phyloP scores from a whole-genome alignment of 1,139 yeast genomes.

The Yamadazyma sp. region DNA sequence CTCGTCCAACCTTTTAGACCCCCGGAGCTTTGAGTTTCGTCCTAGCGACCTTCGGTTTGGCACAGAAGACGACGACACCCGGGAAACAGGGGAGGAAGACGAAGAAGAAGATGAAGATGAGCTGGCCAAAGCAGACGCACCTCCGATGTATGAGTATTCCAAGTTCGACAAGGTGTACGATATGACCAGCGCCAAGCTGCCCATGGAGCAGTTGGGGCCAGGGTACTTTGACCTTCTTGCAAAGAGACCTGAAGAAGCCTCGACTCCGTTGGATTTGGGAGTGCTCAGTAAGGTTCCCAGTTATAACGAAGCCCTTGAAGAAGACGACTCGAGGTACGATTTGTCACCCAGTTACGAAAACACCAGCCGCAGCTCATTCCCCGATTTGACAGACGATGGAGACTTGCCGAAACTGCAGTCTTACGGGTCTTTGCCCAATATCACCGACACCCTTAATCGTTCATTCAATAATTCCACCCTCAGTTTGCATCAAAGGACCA shows the following conservation, averaged over 20 bases:
- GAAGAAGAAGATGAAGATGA: conserved; percentile 32
- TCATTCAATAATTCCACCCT: conserved; percentile 1
- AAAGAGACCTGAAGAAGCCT: conserved; percentile 12
- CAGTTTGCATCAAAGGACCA: conserved; percentile 9
- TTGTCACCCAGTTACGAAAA: conserved; percentile 22
- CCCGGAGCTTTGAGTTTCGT: not conserved
- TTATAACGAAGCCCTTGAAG: conserved; percentile 25
- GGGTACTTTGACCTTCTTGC: conserved; percentile 19
- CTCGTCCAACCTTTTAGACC: not conserved
- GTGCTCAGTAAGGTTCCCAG: conserved; percentile 22
- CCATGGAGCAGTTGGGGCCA: conserved; percentile 36
- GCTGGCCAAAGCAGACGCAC: conserved; percentile 35
- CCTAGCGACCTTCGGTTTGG: not conserved
- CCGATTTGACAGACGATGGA: not conserved
- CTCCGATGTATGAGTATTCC: conserved; percentile 44
- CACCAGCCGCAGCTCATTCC: conserved; percentile 2
- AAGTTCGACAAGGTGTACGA: conserved; percentile 39
- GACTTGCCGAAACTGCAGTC: conserved; percentile 5
- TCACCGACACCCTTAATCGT: conserved; percentile 1
- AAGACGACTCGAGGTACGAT: conserved; percentile 14
- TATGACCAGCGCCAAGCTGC: conserved; percentile 35
- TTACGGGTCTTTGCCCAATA: conserved; percentile 3
- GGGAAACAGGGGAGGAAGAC: conserved; percentile 22
- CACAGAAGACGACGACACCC: conserved; percentile 22
- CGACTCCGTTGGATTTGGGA: conserved; percentile 13